Base-by-base conservation (phyloP, 495 filamentous ascomycete genomes). In the Lophium mytilinum region DNA sequence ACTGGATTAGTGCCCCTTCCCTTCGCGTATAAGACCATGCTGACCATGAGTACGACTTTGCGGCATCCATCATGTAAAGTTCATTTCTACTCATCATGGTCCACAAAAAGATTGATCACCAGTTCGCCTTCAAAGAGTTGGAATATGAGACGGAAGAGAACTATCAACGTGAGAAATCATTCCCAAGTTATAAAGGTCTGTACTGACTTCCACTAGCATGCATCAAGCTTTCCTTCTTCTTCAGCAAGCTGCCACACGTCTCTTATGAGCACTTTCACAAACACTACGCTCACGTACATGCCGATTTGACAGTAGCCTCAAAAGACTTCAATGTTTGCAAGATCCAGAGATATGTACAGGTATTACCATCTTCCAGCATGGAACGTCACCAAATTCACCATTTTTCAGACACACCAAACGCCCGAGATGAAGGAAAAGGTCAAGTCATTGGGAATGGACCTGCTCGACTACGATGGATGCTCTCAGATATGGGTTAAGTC, bases 171-270 rank as follows among this genome's bases (percentile, higher is more conserved):
- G 19, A 52, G 59, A 30, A 2, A 30, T 30, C 34, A 8, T 1
- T 8, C 12, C 34, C 36, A 36, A 21, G 12, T 3, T 1, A 33
- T 4, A 3, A 34, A 34, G 9, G 36, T 9, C 36, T 11, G 12
- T 15, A 12, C 43, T 37, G 15, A 46, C n/a, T 43, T 21, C n/a
- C 8, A 10, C 8, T 33, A 65, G 62, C 66, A 17, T 67, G 59
- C 54, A 62, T 69, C 53, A 69, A 69, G 37, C 47, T 69, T 1
- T 62, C 61, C 9, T 69, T 69, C 57, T 69, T 64, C 58, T 69
- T 69, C 60, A 67, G 63, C 52, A 69, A 69, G 43, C 52, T 65
- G 3, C 64, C 64, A n/a, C 36, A 65, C n/a, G 66, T 69, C 57
- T 63, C 62, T 18, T 50, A 69, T 39, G 66, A 69, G 45, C 61